phyloP scores from a whole-genome alignment of 495 filamentous ascomycete genomes.

The Endocarpon pusillum region DNA sequence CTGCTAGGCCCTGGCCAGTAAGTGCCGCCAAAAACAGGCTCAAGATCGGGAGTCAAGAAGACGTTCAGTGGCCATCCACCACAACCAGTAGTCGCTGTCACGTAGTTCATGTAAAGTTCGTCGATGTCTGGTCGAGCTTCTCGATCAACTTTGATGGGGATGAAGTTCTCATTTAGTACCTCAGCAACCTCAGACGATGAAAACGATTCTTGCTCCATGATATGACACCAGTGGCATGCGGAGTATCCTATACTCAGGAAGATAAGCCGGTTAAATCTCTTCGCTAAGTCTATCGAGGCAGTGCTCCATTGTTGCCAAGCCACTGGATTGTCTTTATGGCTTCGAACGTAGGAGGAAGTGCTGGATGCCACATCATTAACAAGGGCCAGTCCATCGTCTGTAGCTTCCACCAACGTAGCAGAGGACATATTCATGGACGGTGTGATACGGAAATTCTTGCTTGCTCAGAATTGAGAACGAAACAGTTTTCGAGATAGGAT shows the following conservation, averaged over 20 bases:
- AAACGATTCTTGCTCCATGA: conserved; percentile 91
- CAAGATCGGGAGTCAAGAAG: conserved; percentile 81
- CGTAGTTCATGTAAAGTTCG: conserved; percentile 96
- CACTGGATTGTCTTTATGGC: conserved; percentile 69
- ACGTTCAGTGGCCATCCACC: conserved; percentile 96
- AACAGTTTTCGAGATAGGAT: too few species aligned
- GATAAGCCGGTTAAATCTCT: conserved; percentile 63
- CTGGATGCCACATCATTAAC: conserved; percentile 11
- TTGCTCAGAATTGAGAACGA: too few species aligned
- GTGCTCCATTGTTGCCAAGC: conserved; percentile 85
- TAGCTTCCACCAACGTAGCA: conserved; percentile 5
- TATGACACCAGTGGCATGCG: conserved; percentile 90
- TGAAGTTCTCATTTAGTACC: conserved; percentile 72
- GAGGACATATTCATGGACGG: too few species aligned
- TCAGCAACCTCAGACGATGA: conserved; percentile 62
- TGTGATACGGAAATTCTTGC: too few species aligned
- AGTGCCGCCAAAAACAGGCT: conserved; percentile 90
- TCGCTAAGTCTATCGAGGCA: conserved; percentile 59
- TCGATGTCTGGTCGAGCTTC: conserved; percentile 94
- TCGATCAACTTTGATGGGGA: conserved; percentile 85
- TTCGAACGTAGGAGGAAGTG: conserved; percentile 50
- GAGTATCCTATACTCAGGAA: conserved; percentile 94
- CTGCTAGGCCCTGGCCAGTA: conserved; percentile 80
- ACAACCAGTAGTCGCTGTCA: conserved; percentile 79
- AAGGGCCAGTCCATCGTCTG: conserved; percentile 8